phyloP scores from a whole-genome alignment of 129 eudicot genomes.

The Escallonia rubra region DNA sequence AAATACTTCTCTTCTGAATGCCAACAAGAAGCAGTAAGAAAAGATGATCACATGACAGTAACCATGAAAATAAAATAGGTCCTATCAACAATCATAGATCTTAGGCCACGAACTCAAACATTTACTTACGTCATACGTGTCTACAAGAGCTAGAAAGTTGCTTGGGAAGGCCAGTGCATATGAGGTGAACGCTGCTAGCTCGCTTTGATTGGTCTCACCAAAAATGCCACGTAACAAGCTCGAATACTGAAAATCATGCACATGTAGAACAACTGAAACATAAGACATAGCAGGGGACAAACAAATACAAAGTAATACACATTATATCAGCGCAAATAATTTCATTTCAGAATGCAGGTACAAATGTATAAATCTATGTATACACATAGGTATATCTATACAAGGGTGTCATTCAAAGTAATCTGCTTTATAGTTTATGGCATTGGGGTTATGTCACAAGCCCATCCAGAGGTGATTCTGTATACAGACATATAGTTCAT shows the following conservation, averaged over 20 bases:
- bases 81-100: background rate
- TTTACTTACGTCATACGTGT: conserved; percentile 90
- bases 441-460: too few relatives aligned
- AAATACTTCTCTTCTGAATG: too few relatives aligned
- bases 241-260: conserved; percentile 48
- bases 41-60: too few relatives aligned
- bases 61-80: background rate
- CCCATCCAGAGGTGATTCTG: too few relatives aligned
- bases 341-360: too few relatives aligned
- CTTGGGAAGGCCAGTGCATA: conserved; percentile 91
- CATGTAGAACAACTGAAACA: conserved; percentile 7
- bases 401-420: too few relatives aligned
- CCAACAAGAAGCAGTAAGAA: too few relatives aligned
- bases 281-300: background rate
- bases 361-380: too few relatives aligned
- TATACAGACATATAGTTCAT: too few relatives aligned
- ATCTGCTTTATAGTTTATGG: too few relatives aligned
- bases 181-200: conserved; percentile 91
- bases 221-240: conserved; percentile 51
- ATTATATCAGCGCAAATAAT: background rate
- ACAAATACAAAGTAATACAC: background rate
- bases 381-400: too few relatives aligned
- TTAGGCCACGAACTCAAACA: background rate
- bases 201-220: conserved; percentile 94
- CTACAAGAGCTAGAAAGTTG: conserved; percentile 90